Conservation (phyloP, 2,329 filamentous ascomycete species). For the Paecilomyces fulvus region DNA sequence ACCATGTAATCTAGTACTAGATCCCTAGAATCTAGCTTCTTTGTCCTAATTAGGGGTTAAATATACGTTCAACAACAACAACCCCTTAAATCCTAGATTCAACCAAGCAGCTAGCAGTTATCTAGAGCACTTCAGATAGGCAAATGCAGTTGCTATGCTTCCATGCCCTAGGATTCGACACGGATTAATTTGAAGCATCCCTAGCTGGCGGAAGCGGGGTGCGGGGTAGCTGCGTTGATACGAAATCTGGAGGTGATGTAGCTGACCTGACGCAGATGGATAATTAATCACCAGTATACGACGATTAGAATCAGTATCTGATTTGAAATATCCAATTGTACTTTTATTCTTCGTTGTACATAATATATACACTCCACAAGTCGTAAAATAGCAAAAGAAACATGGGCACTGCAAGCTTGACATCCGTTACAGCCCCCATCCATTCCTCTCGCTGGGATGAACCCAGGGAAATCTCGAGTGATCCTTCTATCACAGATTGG, state of each 20-base stretch:
- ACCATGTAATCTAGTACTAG: no score
- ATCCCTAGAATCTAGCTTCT: no score
- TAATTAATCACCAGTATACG: background rate
- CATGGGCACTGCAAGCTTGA: background rate
- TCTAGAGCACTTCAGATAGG: no score
- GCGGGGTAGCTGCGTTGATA: background rate
- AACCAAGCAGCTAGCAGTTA: no score
- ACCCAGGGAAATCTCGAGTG: background rate
- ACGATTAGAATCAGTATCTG: background rate
- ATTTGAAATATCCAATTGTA: background rate
- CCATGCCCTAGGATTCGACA: no score
- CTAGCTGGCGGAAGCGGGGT: background rate
- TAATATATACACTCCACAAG: background rate
- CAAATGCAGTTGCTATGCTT: no score
- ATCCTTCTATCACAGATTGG: slow-evolving; percentile 15
- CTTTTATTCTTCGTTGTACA: background rate
- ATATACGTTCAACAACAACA: no score
- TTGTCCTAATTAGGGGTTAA: no score
- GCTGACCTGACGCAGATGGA: background rate
- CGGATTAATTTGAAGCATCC: background rate
- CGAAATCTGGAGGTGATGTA: background rate
- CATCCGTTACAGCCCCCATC: background rate
- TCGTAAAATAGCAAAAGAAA: background rate
- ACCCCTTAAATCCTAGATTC: no score
- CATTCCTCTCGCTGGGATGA: background rate